These are phyloP conservation scores for Flueggea neowawraea DNA, from an alignment of 441 rosid species.

Conservation along the genomic window DNA sequence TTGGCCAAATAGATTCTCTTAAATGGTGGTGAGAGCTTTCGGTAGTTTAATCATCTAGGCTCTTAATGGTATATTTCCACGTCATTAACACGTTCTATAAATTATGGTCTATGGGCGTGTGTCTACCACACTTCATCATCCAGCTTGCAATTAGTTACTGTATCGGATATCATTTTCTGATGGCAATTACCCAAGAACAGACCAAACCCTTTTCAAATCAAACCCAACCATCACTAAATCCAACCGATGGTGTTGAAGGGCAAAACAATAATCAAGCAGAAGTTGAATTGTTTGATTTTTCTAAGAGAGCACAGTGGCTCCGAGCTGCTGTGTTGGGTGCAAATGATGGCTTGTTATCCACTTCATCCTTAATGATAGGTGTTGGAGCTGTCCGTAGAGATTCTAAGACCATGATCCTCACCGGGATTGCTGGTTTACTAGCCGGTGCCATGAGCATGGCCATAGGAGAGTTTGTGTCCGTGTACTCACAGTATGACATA, in stretches of 20 bases:
- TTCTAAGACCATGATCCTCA: conserved; percentile 62
- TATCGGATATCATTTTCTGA: not conserved
- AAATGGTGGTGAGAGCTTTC: too few species aligned
- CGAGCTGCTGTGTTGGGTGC: conserved; percentile 87
- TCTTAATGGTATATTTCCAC: not conserved
- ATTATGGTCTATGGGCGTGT: conserved; percentile 23
- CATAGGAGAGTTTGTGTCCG: conserved; percentile 82
- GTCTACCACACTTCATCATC: conserved; percentile 23
- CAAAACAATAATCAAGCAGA: not conserved
- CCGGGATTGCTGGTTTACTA: conserved; percentile 73
- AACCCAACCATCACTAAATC: not conserved
- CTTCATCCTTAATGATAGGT: conserved; percentile 77
- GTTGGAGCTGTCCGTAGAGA: conserved; percentile 74
- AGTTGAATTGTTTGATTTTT: conserved; percentile 38
- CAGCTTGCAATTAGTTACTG: not conserved
- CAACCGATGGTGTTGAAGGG: not conserved
- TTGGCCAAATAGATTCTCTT: conserved; percentile 3
- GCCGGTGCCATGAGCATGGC: conserved; percentile 95
- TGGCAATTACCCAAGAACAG: not conserved
- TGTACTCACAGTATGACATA: conserved; percentile 74
- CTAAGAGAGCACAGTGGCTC: conserved; percentile 86
- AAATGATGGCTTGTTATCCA: conserved; percentile 78
- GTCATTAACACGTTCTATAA: conserved; percentile 9
- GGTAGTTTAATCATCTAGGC: too few species aligned
- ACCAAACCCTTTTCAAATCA: not conserved